Evolutionary conservation across 495 filamentous ascomycete genomes (phyloP).

Genomic region (Trichoderma erinaceum): DNA sequence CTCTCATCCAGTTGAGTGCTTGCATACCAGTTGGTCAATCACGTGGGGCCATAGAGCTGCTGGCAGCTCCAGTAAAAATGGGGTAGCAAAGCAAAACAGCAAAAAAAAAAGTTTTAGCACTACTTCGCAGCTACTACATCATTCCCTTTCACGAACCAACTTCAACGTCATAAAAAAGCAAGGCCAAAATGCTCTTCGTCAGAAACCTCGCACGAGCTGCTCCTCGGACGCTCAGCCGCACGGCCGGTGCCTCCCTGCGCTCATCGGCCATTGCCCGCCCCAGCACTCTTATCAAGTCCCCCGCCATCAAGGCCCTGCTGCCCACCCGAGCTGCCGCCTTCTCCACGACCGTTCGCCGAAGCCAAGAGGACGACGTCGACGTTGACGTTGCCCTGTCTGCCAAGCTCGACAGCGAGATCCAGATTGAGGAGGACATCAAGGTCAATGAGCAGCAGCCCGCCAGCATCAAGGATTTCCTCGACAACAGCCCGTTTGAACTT

Average conservation of each 20-base stretch:
- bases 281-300: conserved; percentile 29
- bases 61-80: neutral
- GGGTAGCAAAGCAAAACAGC: neutral
- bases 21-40: neutral
- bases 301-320: conserved; percentile 32
- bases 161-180: conserved; percentile 3
- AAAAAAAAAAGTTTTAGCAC: neutral
- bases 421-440: conserved; percentile 55
- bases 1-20: neutral
- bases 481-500: conserved; percentile 65
- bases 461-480: conserved; percentile 65
- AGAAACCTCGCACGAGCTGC: conserved; percentile 64
- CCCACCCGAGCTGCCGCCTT: conserved; percentile 61
- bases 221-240: conserved; percentile 60
- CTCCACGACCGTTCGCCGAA: conserved; percentile 59
- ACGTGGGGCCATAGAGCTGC: neutral
- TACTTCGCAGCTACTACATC: conserved; percentile 11
- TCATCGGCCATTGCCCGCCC: conserved; percentile 28
- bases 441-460: conserved; percentile 52
- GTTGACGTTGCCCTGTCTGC: conserved; percentile 67
- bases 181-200: conserved; percentile 64
- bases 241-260: conserved; percentile 48
- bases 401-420: conserved; percentile 73
- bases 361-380: conserved; percentile 33
- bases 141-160: conserved; percentile 16